Evolutionary conservation across 140 eudicot species (phyloP).

Genomic region (Cichorium intybus): DNA sequence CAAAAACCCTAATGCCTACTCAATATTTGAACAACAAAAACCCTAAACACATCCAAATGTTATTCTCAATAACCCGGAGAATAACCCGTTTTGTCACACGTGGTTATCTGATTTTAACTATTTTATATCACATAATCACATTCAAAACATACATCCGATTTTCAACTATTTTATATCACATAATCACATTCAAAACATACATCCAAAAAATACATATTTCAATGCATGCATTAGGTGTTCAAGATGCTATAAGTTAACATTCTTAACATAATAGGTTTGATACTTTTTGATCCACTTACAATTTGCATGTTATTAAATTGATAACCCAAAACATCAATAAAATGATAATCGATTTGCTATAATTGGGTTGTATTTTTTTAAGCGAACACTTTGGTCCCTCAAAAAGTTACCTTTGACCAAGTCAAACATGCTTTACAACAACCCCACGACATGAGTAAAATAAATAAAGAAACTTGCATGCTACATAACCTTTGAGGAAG

Average conservation of each 20-base stretch:
- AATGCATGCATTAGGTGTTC: too few relatives aligned
- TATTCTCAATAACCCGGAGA: too few relatives aligned
- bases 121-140: not conserved
- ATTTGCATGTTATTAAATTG: too few relatives aligned
- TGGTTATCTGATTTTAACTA: too few relatives aligned
- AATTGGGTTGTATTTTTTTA: not conserved
- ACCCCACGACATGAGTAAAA: conserved; percentile 29
- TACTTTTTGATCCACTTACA: too few relatives aligned
- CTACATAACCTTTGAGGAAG: conserved; percentile 37
- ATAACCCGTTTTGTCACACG: too few relatives aligned
- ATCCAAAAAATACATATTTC: not conserved
- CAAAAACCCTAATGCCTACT: too few relatives aligned
- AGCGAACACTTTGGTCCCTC: conserved; percentile 25
- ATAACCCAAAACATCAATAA: not conserved
- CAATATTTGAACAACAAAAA: too few relatives aligned
- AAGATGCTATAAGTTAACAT: too few relatives aligned
- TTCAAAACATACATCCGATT: not conserved
- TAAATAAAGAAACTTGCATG: conserved; percentile 30
- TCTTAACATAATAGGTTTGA: too few relatives aligned
- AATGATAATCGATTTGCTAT: not conserved
- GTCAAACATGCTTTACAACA: conserved; percentile 42
- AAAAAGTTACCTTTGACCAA: conserved; percentile 26
- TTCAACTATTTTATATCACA: not conserved
- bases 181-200: not conserved
- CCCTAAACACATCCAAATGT: not conserved